Evolutionary conservation across 2,329 filamentous ascomycete species (phyloP), one percentile per base, ranked within the genome.

Genomic region (Madurella mycetomatis): DNA sequence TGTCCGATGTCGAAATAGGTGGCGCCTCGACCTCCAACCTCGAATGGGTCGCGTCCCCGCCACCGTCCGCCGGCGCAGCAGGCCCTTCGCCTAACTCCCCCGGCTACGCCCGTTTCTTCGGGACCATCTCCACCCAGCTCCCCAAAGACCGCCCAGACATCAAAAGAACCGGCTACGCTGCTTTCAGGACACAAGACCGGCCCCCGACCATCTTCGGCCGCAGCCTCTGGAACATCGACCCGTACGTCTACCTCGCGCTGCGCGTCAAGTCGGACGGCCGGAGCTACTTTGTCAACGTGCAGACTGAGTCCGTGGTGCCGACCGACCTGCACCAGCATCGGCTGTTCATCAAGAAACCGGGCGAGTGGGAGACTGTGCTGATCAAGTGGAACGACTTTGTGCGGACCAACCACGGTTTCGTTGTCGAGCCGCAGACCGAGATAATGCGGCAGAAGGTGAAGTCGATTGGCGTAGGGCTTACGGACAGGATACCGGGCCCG

Each of bases 251-350:
- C 71, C 84, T 99, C 9, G 92, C 90, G 0, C 72, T 99, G 66
- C 86, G 92, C 13, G 80, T 99, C 64, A 94, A 91, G 70, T 92
- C 89, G 2, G 94, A 97, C 67, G 92, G 91, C 15, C 80, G 94
- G 55, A 87, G 89, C 65, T 99, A 97, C 75, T 90, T 96, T 54
- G 84, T 99, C 65, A 99, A 99, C 71, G 76, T 99, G 15, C 94
- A 97, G 75, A 96, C 92, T 2, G 92, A 99, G 67, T 89, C 88
- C 1, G 86, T 99, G 52, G 89, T 96, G 46, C 88, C 90, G 11
- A 92, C 91, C n/a, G 94, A 99, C 69, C 78, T 99, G 59, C 94
- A 97, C 70, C 94, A 99, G 70, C 94, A 99, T 71, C 80, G 94
- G 47, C 73, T 99, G 4, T 95, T 90, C 63, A 80, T 87, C 9